Conservation (phyloP, 257 asterid species). For the Solanum lycopersicoides region DNA sequence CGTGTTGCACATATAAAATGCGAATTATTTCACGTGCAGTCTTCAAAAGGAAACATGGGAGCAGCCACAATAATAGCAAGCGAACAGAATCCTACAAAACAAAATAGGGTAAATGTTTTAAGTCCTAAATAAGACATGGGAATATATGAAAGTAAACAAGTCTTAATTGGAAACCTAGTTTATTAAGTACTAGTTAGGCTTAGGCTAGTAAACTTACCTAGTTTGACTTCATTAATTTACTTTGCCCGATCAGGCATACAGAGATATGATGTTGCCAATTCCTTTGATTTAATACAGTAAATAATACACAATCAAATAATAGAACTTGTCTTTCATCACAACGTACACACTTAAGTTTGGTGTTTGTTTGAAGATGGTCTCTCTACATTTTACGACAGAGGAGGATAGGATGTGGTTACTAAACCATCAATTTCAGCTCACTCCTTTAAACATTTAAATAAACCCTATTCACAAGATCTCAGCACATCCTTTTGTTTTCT, state of each 20-base stretch:
- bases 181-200: not conserved
- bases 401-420: not conserved
- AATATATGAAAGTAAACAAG: not conserved
- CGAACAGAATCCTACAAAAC: conserved; percentile 56
- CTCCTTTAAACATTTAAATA: not conserved
- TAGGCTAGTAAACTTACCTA: not conserved
- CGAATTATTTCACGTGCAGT: conserved; percentile 58
- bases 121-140: not conserved
- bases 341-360: not conserved
- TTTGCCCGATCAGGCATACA: not conserved
- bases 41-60: conserved; percentile 57
- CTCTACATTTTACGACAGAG: not conserved
- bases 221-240: not conserved
- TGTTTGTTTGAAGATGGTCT: not conserved
- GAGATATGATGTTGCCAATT: not conserved
- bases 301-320: not conserved
- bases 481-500: too few species aligned
- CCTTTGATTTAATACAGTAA: not conserved
- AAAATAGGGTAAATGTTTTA: not conserved
- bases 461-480: not conserved
- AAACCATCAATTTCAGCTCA: not conserved
- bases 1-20: conserved; percentile 41
- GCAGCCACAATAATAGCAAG: conserved; percentile 43
- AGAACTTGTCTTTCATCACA: not conserved
- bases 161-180: not conserved